Evolutionary conservation across 2,329 filamentous ascomycete genomes (phyloP).

Genomic region (Capronia epimyces): DNA sequence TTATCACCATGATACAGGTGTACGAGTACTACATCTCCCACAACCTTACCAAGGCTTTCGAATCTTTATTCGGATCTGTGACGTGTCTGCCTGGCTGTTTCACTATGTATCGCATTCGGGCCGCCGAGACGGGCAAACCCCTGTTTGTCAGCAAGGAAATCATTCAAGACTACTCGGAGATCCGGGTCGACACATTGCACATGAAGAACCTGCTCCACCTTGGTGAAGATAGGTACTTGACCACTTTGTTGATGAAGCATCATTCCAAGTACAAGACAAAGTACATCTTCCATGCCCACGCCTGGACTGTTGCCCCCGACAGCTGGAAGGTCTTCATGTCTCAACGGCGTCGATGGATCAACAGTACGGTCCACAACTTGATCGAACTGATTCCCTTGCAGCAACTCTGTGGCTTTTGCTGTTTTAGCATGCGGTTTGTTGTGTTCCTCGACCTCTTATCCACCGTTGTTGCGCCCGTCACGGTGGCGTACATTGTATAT

Average conservation of each 20-base stretch:
- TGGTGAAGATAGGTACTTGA: conserved; percentile 95
- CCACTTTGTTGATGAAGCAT: conserved; percentile 85
- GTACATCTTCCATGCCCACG: conserved; percentile 85
- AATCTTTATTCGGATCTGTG: conserved; percentile 92
- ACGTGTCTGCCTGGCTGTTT: conserved; percentile 98
- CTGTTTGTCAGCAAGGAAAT: conserved; percentile 93
- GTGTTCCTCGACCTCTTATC: conserved; percentile 91
- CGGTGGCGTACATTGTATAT: conserved; percentile 82
- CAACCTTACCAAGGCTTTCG: conserved; percentile 93
- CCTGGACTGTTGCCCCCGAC: conserved; percentile 95
- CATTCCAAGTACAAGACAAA: conserved; percentile 97
- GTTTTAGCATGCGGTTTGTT: conserved; percentile 98
- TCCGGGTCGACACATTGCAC: conserved; percentile 94
- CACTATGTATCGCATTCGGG: conserved; percentile 96
- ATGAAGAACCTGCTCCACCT: conserved; percentile 98
- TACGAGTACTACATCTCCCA: conserved; percentile 99
- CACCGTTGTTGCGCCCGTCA: conserved; percentile 87
- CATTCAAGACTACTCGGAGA: conserved; percentile 79
- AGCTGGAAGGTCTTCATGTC: conserved; percentile 92
- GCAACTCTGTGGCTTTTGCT: conserved; percentile 98
- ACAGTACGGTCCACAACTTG: conserved; percentile 96
- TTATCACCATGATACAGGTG: conserved; percentile 98
- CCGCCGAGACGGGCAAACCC: conserved; percentile 89
- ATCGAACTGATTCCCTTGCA: conserved; percentile 89
- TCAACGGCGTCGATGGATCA: conserved; percentile 98